A percentile compares a stretch with the other conserved stretches of the same genome.
These are phyloP conservation scores for Leccinum ponderosum DNA, from an alignment of 1,284 basidiomycete genomes.

Conservation along the genomic window DNA sequence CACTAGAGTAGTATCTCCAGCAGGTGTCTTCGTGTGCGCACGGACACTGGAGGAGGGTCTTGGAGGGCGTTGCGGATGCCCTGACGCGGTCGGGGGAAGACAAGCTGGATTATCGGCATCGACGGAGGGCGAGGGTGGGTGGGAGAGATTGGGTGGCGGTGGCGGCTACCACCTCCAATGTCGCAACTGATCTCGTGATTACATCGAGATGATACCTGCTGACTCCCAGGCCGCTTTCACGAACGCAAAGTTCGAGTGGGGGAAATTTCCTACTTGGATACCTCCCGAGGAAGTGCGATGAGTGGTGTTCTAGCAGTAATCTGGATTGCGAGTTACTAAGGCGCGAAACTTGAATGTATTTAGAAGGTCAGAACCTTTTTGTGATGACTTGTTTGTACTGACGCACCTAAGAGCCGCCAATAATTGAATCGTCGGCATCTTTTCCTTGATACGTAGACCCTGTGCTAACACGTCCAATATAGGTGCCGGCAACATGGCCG, in stretches of 20 bases:
- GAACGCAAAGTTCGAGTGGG: constrained; percentile 66
- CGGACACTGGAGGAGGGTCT: too few species aligned
- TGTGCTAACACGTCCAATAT: constrained; percentile 14
- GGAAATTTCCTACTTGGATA: constrained; percentile 73
- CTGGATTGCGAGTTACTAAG: background rate
- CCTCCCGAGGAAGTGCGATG: constrained; percentile 64
- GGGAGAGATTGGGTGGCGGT: too few species aligned
- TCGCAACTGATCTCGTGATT: constrained; percentile 42
- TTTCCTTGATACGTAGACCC: constrained; percentile 7
- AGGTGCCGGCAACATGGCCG: constrained; percentile 18
- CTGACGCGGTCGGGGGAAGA: too few species aligned
- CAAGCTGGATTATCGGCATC: too few species aligned
- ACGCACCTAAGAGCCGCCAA: constrained; percentile 11
- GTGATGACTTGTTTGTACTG: background rate
- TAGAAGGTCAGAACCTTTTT: background rate
- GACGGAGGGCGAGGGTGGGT: too few species aligned
- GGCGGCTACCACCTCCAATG: too few species aligned
- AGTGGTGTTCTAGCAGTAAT: background rate
- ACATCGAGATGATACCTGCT: constrained; percentile 52
- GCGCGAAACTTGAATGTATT: constrained; percentile 9
- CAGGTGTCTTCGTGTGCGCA: too few species aligned
- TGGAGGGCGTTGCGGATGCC: too few species aligned
- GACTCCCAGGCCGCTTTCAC: constrained; percentile 60
- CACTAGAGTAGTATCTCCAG: too few species aligned
- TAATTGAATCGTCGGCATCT: constrained; percentile 16